Evolutionary conservation across 148 eudicot species (phyloP), one percentile per base, ranked within the genome.

Genomic region (Amaranthus palmeri): DNA sequence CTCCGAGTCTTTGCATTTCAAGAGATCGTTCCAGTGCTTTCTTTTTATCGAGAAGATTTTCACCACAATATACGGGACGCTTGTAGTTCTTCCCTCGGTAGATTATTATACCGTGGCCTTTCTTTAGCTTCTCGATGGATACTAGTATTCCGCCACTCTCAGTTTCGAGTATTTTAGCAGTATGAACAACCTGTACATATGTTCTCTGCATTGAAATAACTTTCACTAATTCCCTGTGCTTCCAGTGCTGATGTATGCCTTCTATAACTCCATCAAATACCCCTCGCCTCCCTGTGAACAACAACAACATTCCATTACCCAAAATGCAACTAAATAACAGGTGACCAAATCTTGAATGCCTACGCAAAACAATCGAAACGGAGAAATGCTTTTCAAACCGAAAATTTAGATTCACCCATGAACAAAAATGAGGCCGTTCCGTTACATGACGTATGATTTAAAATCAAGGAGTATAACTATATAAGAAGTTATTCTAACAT

Each of bases 181-280:
- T 95, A 54, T 82, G 66, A 62, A 86, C 52, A n/a, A 95, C 84
- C 77, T 77, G 87, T 15, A 86, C 69, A 65, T 82, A 80, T 54
- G 74, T 80, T 76, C 66, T 86, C 79, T 95, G 99, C 92, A 84
- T 86, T 42, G 93, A 90, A n/a, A 92, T 79, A 74, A 95, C 97
- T 80, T 95, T 95, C 11, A 74, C 92, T 17, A 92, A 55, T 81
- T 95, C 99, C 69, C 89, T 79, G 86, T 95, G 93, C 81, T 95
- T 95, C 99, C 99, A 95, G 36, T 95, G 99, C 86, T 95, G 99
- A 76, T 88, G 89, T 73, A 95, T 65, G 58, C 97, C 96, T 86
- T 90, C 97, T 67, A 95, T 81, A 49, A 95, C 96, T 79, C 99
- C 99, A 78, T 82, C 91, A 83, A 85, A 95, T 8, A 95, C 81